Evolutionary conservation across 2,329 filamentous ascomycete species (phyloP), one percentile per base, ranked within the genome.

Genomic region (Graphiopsis chlorocephala): DNA sequence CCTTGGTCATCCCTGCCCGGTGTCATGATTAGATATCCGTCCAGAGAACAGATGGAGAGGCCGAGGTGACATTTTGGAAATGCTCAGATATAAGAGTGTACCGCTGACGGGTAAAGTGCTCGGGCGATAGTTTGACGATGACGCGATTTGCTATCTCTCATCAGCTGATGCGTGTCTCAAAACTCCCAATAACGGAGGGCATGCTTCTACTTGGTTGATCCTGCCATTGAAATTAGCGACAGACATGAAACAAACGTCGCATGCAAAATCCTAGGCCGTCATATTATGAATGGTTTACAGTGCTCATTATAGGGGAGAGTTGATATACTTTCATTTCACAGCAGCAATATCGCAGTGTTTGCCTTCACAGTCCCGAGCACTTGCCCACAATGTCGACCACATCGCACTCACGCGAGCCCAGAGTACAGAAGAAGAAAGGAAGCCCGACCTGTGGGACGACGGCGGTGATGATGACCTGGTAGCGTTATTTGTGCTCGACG

Each of bases 91-190:
- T 53, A 50, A 47, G 33, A 31, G 35, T 47, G n/a, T 61, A 53
- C 59, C 48, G 60, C 60, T 62, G 60, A 62, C 60, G 60, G 60
- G 23, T 55, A 62, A 62, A 48, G 60, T 61, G 47, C 59, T 61
- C 47, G 45, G 59, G 29, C 28, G 60, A 62, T 55, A 35, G 53
- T 20, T 61, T 50, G 31, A 45, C 35, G 48, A 62, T 62, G 60
- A 62, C 60, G 60, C 60, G 60, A 62, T 62, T 29, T 61, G 42
- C 42, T 61, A 61, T 52, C 58, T 33, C 33, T 33, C 28, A n/a
- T 17, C 17, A 1, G 45, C 42, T 45, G n/a, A 25, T 2, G 20
- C 33, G 1, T 8, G 20, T 35, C 12, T 28, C 59, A 35, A 23
- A 52, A 29, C 8, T 11, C 29, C 2, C 15, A 26, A 58, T 45